Percentiles rank a stretch among this genome's conserved stretches.
Evolutionary conservation across 2,329 filamentous ascomycete species (phyloP).

Genomic region (Fusarium nematophilum): DNA sequence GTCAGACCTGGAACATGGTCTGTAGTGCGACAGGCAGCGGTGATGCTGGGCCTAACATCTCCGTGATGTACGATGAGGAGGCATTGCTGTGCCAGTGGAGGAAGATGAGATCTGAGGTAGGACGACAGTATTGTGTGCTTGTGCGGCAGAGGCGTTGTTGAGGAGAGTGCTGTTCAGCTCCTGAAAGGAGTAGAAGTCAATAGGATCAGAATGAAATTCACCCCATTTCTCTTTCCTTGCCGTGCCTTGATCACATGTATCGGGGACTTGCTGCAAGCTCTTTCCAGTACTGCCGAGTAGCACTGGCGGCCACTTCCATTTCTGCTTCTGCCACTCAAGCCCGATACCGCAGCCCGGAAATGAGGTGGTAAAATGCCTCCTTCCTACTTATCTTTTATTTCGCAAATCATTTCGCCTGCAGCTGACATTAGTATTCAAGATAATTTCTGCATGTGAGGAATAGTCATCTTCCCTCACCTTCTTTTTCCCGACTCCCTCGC

Average conservation of each 20-base stretch:
- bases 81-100: slow-evolving; percentile 3
- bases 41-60: not conserved
- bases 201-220: too few species aligned
- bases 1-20: slow-evolving; percentile 32
- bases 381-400: not conserved
- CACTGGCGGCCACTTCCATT: not conserved
- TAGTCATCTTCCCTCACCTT: not conserved
- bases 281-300: not conserved
- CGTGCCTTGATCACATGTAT: not conserved
- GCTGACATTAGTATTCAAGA: not conserved
- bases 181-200: too few species aligned
- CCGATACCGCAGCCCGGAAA: not conserved
- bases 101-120: slow-evolving; percentile 22
- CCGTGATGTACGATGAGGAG: slow-evolving; percentile 7
- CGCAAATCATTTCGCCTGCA: not conserved
- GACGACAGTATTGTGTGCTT: slow-evolving; percentile 32
- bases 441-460: not conserved
- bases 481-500: not conserved
- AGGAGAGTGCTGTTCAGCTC: too few species aligned
- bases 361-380: not conserved
- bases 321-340: not conserved
- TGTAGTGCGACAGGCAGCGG: slow-evolving; percentile 33
- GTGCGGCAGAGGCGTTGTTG: slow-evolving; percentile 13
- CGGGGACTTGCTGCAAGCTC: not conserved
- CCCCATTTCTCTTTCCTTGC: not conserved